These are phyloP conservation scores for Fusarium sp. DNA, from an alignment of 2,329 filamentous ascomycete species.

Conservation along the genomic window DNA sequence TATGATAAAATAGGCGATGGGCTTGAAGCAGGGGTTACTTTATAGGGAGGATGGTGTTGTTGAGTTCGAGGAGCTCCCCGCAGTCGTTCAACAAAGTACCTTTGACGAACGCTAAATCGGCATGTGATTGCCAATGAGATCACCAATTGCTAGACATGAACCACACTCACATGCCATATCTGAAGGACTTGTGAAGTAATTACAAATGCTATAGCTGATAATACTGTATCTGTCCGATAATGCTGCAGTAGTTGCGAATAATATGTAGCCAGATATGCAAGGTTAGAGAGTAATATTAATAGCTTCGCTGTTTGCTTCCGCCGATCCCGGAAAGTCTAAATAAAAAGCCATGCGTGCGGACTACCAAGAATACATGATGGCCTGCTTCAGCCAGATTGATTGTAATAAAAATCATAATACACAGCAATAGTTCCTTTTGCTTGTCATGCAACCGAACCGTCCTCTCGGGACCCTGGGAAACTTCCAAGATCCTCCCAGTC, in stretches of 20 bases:
- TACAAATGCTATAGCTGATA: not conserved
- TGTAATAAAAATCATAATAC: constrained; percentile 23
- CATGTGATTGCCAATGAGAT: constrained; percentile 50
- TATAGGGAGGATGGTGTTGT: constrained; percentile 38
- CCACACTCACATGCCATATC: constrained; percentile 22
- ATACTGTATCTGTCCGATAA: not conserved
- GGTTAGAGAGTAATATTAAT: not conserved
- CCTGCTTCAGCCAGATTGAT: constrained; percentile 11
- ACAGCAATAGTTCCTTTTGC: constrained; percentile 26
- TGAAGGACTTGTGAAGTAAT: not conserved
- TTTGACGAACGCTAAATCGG: constrained; percentile 34
- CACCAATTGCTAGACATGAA: constrained; percentile 32
- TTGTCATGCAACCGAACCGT: constrained; percentile 7
- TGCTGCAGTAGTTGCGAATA: not conserved
- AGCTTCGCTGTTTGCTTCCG: not conserved
- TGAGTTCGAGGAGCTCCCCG: constrained; percentile 41
- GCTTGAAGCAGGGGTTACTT: not conserved
- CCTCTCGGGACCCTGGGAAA: constrained; percentile 5
- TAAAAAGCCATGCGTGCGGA: constrained; percentile 1
- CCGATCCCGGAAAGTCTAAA: constrained; percentile 7
- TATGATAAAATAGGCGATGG: not conserved
- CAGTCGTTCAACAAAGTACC: constrained; percentile 38
- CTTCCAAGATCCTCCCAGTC: constrained; percentile 9
- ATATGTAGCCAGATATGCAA: not conserved
- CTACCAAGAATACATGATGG: not conserved